Percentiles rank a stretch among this genome's conserved stretches.
Conservation (phyloP, 306 rosid species). For the Ammopiptanthus mongolicus region DNA sequence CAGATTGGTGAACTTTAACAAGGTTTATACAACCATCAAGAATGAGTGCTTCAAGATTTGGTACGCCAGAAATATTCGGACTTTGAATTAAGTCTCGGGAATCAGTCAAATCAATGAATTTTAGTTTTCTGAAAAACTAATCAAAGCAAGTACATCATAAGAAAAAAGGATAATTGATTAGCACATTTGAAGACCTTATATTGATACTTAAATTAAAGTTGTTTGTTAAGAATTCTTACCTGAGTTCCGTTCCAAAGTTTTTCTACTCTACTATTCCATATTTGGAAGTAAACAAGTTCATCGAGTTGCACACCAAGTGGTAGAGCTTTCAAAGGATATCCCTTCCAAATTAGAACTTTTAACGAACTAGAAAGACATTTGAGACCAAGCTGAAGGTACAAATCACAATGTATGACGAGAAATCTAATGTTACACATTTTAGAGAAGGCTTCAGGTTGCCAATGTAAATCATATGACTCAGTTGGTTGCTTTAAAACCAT, state of each 20-base stretch:
- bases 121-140: conserved; percentile 13
- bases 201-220: not conserved
- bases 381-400: not conserved
- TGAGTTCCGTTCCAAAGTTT: not conserved
- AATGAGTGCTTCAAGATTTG: conserved; percentile 11
- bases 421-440: conserved; percentile 7
- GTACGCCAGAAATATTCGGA: not conserved
- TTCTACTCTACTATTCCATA: not conserved
- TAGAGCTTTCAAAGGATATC: not conserved
- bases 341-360: not conserved
- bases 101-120: conserved; percentile 14
- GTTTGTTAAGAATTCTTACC: not conserved
- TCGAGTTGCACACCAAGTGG: not conserved
- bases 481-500: not conserved
- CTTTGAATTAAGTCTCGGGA: not conserved
- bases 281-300: conserved; percentile 19
- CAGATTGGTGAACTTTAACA: not conserved
- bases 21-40: conserved; percentile 20
- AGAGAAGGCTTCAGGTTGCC: conserved; percentile 18
- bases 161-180: not conserved
- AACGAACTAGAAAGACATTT: not conserved
- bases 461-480: not conserved
- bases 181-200: not conserved
- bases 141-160: not conserved
- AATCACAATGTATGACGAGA: not conserved